Percentiles rank a stretch among this genome's conserved stretches.
phyloP scores from a whole-genome alignment of 2,329 filamentous ascomycete species.

The Harringtonia lauricola region DNA sequence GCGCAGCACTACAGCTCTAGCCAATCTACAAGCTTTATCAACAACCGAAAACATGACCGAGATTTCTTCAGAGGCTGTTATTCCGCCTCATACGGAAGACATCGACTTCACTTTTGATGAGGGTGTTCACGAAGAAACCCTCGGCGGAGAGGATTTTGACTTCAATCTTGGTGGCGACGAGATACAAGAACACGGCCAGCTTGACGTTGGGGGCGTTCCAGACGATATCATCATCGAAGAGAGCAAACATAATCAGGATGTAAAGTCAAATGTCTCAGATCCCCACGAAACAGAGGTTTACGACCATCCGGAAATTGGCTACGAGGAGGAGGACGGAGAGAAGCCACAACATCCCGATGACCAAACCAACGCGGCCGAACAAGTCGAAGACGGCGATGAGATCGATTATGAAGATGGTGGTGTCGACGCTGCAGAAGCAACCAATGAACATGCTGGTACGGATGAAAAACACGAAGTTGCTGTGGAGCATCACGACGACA shows the following conservation, averaged over 20 bases:
- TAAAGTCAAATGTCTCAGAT: not conserved
- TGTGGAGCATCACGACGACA: not conserved
- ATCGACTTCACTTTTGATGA: constrained; percentile 13
- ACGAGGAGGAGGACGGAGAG: constrained; percentile 7
- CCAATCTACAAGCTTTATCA: not conserved
- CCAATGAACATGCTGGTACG: not conserved
- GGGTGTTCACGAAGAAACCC: constrained; percentile 6
- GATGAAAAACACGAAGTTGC: not conserved
- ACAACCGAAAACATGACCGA: constrained; percentile 11
- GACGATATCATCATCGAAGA: not conserved
- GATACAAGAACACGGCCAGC: constrained; percentile 6
- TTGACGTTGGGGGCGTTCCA: no score
- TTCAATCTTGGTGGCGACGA: constrained; percentile 17
- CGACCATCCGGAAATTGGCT: constrained; percentile 11
- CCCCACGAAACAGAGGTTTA: not conserved
- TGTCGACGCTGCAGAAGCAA: not conserved
- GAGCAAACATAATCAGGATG: not conserved
- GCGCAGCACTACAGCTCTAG: not conserved
- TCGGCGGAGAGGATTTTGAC: constrained; percentile 18
- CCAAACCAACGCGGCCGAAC: no score
- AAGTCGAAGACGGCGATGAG: constrained; percentile 19
- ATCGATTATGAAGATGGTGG: constrained; percentile 24
- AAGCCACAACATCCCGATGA: constrained; percentile 1
- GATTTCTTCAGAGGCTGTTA: constrained; percentile 5
- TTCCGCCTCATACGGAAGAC: constrained; percentile 9